These are phyloP conservation scores for Podaxis sp. DNA, from an alignment of 768 basidiomycete genomes.

Conservation along the genomic window DNA sequence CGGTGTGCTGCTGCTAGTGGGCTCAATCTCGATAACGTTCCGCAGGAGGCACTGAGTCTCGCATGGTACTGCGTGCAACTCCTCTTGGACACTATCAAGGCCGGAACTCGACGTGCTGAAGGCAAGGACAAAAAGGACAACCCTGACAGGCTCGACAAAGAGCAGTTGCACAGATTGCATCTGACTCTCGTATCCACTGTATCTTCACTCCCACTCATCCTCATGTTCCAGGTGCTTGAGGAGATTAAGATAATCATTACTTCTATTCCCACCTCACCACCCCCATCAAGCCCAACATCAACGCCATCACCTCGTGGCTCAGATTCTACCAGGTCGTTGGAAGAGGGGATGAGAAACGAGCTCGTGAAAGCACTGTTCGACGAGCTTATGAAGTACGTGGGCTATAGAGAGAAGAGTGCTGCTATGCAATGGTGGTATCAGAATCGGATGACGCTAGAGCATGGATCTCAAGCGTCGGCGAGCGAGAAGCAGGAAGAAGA, in stretches of 20 bases:
- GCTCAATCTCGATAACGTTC: constrained; percentile 16
- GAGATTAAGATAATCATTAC: constrained; percentile 40
- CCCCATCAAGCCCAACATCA: constrained; percentile 14
- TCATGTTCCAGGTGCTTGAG: constrained; percentile 57
- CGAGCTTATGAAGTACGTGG: constrained; percentile 63
- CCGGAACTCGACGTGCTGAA: constrained; percentile 18
- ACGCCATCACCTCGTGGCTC: constrained; percentile 8
- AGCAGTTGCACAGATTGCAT: constrained; percentile 54
- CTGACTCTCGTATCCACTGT: constrained; percentile 66
- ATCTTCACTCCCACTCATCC: constrained; percentile 55
- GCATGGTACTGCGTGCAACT: constrained; percentile 69
- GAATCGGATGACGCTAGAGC: constrained; percentile 26
- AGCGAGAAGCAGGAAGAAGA: not conserved
- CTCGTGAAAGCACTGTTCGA: constrained; percentile 58
- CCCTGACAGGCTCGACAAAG: constrained; percentile 15
- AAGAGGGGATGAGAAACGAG: constrained; percentile 34
- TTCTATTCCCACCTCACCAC: constrained; percentile 24
- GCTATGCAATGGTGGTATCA: constrained; percentile 76
- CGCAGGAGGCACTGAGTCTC: constrained; percentile 41
- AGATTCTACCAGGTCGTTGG: not conserved
- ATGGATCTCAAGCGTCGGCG: too few relatives aligned
- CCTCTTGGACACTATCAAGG: constrained; percentile 48
- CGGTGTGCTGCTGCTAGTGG: constrained; percentile 52
- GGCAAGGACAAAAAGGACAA: constrained; percentile 6
- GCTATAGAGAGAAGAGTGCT: constrained; percentile 68